Evolutionary conservation across 108 stramenopile species (phyloP), one percentile per base, ranked within the genome.

Genomic region (Chaetoceros muelleri): DNA sequence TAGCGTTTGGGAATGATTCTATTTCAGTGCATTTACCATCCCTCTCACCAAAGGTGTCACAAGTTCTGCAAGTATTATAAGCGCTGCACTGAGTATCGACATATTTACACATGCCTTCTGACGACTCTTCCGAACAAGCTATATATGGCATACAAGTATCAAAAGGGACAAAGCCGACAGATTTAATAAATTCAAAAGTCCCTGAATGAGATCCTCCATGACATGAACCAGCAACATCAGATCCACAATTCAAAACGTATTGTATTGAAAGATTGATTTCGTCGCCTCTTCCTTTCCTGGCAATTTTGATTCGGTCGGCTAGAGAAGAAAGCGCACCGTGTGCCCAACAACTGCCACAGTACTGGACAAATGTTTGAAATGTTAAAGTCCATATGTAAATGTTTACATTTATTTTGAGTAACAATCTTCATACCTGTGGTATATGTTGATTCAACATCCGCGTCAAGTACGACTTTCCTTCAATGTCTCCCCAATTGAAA

Each of bases 241-340:
- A 70, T 10, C 84, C 84, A 54, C 90, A 95, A 73, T 95, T 95
- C 53, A 95, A 71, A 7, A 95, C 55, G 65, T 67, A 87, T 57
- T 95, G 94, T 50, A 85, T 74, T 45, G 75, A 69, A 5, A 83
- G 64, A 52, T 79, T 79, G 62, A 75, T 85, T 55, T 83, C 78
- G 44, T 72, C 65, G 1, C 73, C 75, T 24, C 58, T 57, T 8
- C 61, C 88, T n/a, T 74, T 58, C n/a, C 84, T 70, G 0, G 87
- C 90, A 74, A 96, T 96, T 61, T 92, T 94, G 75, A 96, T 88
- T 48, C 95, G 88, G 70, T 96, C 95, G 10, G 82, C 67, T 17
- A 96, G 70, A 22, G 84, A 54, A 17, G 75, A 75, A 22, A 93
- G 62, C 53, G 93, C 78, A 2, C 91, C 87, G 53, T 95, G 82